Base-by-base conservation (phyloP, 1,284 basidiomycete genomes). In the Melampsora abietis-canadensis region DNA sequence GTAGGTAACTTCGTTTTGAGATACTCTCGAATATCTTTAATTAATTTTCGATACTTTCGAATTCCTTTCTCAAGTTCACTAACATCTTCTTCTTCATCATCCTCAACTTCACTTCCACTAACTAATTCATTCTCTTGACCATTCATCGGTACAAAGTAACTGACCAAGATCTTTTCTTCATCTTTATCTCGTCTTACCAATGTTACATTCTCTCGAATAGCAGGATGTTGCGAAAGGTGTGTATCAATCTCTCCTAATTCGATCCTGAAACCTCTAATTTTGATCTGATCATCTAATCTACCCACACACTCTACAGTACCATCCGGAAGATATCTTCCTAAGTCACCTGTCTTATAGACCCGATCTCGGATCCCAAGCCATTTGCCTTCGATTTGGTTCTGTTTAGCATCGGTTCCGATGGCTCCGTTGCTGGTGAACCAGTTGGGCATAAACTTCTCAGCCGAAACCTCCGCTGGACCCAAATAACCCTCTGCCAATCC, bases 241-340 rank as follows among this genome's bases (percentile, higher is more conserved):
- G 92, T 97, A 82, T 99, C 96, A 78, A 99, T 98, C 84, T 99
- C 96, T 21, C 95, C 95, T 6, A 98, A 87, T 83, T 99, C 96
- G 81, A 99, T 98, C 46, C 96, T 87, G 89, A 99, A 99, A 7
- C 96, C 96, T 77, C 96, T 92, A 82, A 99, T 98, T 85, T 99
- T 98, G 84, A 99, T 92, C 82, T 99, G 96, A 81, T 98, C 96
- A 81, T 99, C 96, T 4, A 94, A 94, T 65, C 96, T 89, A 12
- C 96, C 96, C 0, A 92, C 95, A 83, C 96, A 98, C 82, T 98
- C 96, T 19, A 99, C 96, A 51, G 88, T 89, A 4, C 96, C 96
- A 81, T 92, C 88, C 1, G 96, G 92, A 37, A 92, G 85, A 83
- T 98, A 98, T 17, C 96, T 88, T 2, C 96, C 96, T 1, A 99